A percentile compares a stretch with the other conserved stretches of the same genome.
Conservation (phyloP, 352 stramenopile species). For the Phytopythium cucurbitacearum region DNA sequence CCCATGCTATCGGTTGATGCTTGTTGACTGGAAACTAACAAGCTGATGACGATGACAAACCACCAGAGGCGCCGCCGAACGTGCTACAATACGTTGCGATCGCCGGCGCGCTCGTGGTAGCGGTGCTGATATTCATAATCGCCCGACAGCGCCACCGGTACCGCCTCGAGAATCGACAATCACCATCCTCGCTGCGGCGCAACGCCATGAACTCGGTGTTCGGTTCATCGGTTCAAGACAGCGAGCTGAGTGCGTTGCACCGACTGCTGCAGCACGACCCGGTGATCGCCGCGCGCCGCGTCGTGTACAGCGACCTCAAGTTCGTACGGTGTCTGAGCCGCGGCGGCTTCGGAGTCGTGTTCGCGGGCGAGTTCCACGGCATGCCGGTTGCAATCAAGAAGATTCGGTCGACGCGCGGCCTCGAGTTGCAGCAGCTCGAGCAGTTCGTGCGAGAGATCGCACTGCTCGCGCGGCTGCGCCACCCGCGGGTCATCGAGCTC, state of each 20-base stretch:
- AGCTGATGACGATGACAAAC: neutral
- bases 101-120: constrained; percentile 19
- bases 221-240: neutral
- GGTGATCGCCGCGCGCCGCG: constrained; percentile 30
- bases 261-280: constrained; percentile 19
- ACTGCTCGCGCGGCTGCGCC: constrained; percentile 30
- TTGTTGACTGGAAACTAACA: neutral
- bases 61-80: neutral
- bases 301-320: constrained; percentile 36
- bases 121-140: constrained; percentile 18
- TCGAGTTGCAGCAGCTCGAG: constrained; percentile 20
- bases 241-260: neutral
- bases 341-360: constrained; percentile 44
- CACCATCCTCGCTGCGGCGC: neutral
- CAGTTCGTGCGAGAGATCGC: constrained; percentile 38
- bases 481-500: constrained; percentile 38
- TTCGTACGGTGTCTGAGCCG: constrained; percentile 28
- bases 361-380: constrained; percentile 22
- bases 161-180: constrained; percentile 1
- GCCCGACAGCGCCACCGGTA: constrained; percentile 14
- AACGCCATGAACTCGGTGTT: no score
- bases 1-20: neutral
- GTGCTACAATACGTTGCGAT: constrained; percentile 16
- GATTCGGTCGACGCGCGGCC: constrained; percentile 18
- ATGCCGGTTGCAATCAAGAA: constrained; percentile 39